phyloP scores from a whole-genome alignment of 352 stramenopile genomes.

The Globisporangium echinulatum region DNA sequence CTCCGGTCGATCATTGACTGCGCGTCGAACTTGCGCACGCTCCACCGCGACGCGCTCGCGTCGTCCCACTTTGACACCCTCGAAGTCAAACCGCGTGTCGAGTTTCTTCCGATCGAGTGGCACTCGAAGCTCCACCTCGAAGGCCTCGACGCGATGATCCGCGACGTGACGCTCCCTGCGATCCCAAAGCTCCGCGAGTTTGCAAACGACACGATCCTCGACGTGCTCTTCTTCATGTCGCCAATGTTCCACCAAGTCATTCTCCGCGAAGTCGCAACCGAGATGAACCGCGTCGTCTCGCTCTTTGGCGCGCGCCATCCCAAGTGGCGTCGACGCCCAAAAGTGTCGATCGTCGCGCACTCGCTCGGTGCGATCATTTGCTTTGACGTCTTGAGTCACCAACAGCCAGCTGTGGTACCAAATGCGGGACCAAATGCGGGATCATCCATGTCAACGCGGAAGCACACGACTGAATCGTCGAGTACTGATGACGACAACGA shows the following conservation, averaged over 20 bases:
- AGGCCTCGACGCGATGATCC: conserved; percentile 59
- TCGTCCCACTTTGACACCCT: conserved; percentile 63
- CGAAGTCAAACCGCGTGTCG: conserved; percentile 34
- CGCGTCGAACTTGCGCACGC: conserved; percentile 48
- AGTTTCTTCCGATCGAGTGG: conserved; percentile 85
- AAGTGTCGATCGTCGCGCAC: conserved; percentile 85
- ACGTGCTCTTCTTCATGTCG: conserved; percentile 92
- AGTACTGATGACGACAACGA: conserved; percentile 13
- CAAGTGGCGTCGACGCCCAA: conserved; percentile 48
- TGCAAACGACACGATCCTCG: conserved; percentile 90
- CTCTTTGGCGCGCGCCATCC: conserved; percentile 66
- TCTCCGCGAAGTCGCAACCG: conserved; percentile 84
- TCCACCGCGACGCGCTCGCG: conserved; percentile 58
- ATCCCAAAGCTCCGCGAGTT: conserved; percentile 91
- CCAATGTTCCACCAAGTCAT: conserved; percentile 90
- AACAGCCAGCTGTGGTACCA: conserved; percentile 19
- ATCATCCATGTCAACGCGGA: conserved; percentile 1
- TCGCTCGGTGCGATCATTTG: conserved; percentile 89
- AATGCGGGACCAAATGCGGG: too few species aligned
- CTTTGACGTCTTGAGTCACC: conserved; percentile 88
- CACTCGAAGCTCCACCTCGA: conserved; percentile 84
- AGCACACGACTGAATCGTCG: conserved; percentile 3
- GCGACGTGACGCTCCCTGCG: conserved; percentile 65
- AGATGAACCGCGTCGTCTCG: conserved; percentile 88
- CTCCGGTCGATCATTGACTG: conserved; percentile 82